Evolutionary conservation across 2,329 filamentous ascomycete genomes (phyloP).

Genomic region (Fusarium mexicanum): DNA sequence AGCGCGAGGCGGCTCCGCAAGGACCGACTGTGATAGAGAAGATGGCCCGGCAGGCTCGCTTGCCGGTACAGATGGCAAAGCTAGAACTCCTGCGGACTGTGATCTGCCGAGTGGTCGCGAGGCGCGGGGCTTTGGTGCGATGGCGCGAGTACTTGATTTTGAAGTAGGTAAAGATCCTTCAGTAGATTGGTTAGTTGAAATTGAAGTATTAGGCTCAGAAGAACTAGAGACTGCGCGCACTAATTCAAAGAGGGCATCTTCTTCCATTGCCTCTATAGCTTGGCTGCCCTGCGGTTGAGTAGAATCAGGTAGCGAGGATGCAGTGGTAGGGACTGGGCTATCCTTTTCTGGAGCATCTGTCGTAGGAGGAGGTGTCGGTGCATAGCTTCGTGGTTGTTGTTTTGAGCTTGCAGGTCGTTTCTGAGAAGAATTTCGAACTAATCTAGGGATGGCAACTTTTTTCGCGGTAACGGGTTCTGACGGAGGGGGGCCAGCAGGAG

Average conservation of each 20-base stretch:
- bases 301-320: constrained; percentile 12
- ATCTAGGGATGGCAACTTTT: constrained; percentile 14
- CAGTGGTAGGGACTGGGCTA: constrained; percentile 40
- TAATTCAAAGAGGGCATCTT: constrained; percentile 31
- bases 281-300: constrained; percentile 13
- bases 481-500: constrained; percentile 26
- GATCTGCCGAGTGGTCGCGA: constrained; percentile 47
- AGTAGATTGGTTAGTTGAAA: constrained; percentile 27
- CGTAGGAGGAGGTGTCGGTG: constrained; percentile 52
- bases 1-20: constrained; percentile 29
- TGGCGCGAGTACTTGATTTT: constrained; percentile 9
- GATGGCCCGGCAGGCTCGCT: constrained; percentile 62
- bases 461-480: constrained; percentile 37
- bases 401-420: constrained; percentile 35
- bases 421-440: constrained; percentile 19
- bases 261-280: constrained; percentile 11
- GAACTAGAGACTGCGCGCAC: constrained; percentile 32
- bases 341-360: constrained; percentile 50
- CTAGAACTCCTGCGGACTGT: constrained; percentile 51
- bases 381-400: constrained; percentile 38
- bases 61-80: constrained; percentile 51
- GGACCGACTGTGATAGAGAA: constrained; percentile 48
- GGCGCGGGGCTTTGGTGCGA: constrained; percentile 27
- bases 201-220: constrained; percentile 31
- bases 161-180: constrained; percentile 27